These are phyloP conservation scores for Mycena amicta DNA, from an alignment of 768 basidiomycete species.

Conservation along the genomic window DNA sequence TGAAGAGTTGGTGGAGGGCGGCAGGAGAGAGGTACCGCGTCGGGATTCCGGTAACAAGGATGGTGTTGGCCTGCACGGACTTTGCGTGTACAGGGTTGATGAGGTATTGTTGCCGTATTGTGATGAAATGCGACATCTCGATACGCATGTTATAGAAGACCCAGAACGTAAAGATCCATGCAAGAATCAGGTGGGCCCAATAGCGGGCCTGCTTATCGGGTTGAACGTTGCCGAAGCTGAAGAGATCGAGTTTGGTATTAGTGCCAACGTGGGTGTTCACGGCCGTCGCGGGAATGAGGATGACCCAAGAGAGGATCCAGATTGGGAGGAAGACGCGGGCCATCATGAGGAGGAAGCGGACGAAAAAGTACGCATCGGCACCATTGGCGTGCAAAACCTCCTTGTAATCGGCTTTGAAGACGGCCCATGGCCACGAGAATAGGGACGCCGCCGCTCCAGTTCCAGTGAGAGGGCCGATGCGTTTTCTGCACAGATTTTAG, in stretches of 20 bases:
- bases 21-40: slow-evolving; percentile 71
- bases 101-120: slow-evolving; percentile 80
- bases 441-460: slow-evolving; percentile 36
- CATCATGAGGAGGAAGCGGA: slow-evolving; percentile 89
- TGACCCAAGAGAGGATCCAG: slow-evolving; percentile 86
- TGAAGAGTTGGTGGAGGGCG: slow-evolving; percentile 69
- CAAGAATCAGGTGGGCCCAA: slow-evolving; percentile 77
- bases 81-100: slow-evolving; percentile 72
- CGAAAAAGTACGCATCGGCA: slow-evolving; percentile 91
- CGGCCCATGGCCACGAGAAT: slow-evolving; percentile 67
- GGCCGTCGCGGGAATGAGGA: slow-evolving; percentile 77
- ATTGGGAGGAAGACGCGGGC: slow-evolving; percentile 81
- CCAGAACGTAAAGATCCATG: slow-evolving; percentile 85
- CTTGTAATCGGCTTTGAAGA: slow-evolving; percentile 64
- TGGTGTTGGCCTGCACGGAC: slow-evolving; percentile 85
- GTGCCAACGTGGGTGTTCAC: slow-evolving; percentile 50
- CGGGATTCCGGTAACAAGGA: slow-evolving; percentile 91
- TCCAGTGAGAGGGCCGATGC: slow-evolving; percentile 51
- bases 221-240: slow-evolving; percentile 82
- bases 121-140: slow-evolving; percentile 83
- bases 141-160: slow-evolving; percentile 77
- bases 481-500: slow-evolving; percentile 47
- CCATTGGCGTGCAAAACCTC: slow-evolving; percentile 73
- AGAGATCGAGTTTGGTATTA: slow-evolving; percentile 62
- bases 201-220: slow-evolving; percentile 55